Evolutionary conservation across 2,329 filamentous ascomycete genomes (phyloP).

Genomic region (Clonostachys solani): DNA sequence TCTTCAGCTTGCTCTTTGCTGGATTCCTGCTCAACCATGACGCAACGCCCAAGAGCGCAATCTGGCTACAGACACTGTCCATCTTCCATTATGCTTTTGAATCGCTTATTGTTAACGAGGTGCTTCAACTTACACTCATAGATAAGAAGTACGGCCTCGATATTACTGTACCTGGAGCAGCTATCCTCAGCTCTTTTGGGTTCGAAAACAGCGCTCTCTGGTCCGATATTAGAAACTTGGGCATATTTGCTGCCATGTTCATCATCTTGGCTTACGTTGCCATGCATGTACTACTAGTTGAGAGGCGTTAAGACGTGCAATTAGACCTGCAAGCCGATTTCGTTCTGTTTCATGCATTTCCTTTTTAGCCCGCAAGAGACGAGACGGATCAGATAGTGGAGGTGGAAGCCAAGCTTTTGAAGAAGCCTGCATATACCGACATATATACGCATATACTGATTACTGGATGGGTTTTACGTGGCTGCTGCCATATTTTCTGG

Average conservation of each 20-base stretch:
- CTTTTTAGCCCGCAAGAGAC: too few relatives aligned
- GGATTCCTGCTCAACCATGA: conserved; percentile 93
- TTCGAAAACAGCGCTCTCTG: conserved; percentile 87
- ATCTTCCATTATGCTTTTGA: conserved; percentile 99
- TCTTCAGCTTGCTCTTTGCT: conserved; percentile 93
- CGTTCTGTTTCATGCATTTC: too few relatives aligned
- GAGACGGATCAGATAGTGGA: too few relatives aligned
- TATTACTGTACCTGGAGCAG: conserved; percentile 91
- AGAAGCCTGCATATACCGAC: too few relatives aligned
- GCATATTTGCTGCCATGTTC: conserved; percentile 77
- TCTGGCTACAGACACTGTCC: conserved; percentile 89
- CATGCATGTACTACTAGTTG: conserved; percentile 90
- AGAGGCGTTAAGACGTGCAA: conserved; percentile 50
- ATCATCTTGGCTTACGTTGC: conserved; percentile 83
- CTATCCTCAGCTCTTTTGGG: conserved; percentile 90
- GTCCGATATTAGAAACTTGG: conserved; percentile 78
- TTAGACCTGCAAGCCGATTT: too few relatives aligned
- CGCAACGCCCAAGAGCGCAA: conserved; percentile 77
- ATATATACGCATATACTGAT: too few relatives aligned
- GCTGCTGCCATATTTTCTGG: not conserved
- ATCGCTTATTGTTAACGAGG: conserved; percentile 94
- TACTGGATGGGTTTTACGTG: too few relatives aligned
- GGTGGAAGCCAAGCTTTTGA: too few relatives aligned
- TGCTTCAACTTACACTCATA: conserved; percentile 80
- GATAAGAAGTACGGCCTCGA: conserved; percentile 96